Base-by-base conservation (phyloP, 163 green algal species). In the Volvox carteri region DNA sequence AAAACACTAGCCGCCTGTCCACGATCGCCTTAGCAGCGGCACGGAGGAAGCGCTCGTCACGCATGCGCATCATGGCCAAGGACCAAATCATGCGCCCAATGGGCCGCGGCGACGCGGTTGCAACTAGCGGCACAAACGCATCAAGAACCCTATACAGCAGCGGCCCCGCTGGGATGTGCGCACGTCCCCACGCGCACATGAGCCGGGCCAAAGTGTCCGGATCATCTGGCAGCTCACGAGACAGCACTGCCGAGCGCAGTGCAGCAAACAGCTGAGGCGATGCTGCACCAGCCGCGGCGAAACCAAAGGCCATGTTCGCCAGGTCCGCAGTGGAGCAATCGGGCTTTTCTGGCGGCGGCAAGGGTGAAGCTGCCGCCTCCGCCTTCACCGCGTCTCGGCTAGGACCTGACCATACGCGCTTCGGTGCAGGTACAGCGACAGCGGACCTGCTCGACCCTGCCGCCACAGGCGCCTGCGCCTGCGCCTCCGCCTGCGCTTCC, bases 251-350 rank as follows among this genome's bases (percentile, higher is more conserved):
- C 14, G 56, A 33, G 0, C 68, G 68, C 35, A 88, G 68, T 11
- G 68, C 83, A 28, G 46, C 67, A 50, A 88, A 88, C 68, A 88
- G 23, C 50, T n/a, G 48, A 67, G 83, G 67, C 50, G 37, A 7
- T n/a, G 70, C 68, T 1, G 33, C 44, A 1, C 68, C 83, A 0
- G 83, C 50, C 11, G 83, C 83, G 4, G 83, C 67, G 37, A 88
- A 83, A 48, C 83, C 68, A 35, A 88, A 88, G 12, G 83, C 83
- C 35, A 88, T 23, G 37, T 88, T 81, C 4, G 52, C 52, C 9
- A 88, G 83, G 39, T 88, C 83, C 0, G 68, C 50, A 0, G 18
- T 41, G 1, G 50, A 62, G 35, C 14, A 35, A 50, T 88, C 83
- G 4, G 68, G 83, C 68, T 33, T 12, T 39, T 23, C 19, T 54